A percentile compares a stretch with the other conserved stretches of the same genome.
These are phyloP conservation scores for Gymnopilus junonius DNA, from an alignment of 768 basidiomycete species.

Conservation along the genomic window DNA sequence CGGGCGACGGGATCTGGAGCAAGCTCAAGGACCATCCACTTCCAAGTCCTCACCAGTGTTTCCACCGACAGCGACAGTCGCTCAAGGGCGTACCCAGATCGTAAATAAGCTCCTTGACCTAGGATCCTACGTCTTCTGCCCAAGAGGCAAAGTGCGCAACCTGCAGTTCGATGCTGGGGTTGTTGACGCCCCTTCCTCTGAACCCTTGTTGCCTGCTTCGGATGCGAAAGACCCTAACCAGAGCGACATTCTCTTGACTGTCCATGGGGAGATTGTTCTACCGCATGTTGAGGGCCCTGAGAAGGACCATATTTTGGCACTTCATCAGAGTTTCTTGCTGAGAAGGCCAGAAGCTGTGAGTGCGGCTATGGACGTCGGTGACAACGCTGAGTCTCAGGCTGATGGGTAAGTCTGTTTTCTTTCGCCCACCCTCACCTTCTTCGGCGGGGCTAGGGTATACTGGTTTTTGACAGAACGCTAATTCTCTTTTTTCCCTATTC, in stretches of 20 bases:
- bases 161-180: slow-evolving; percentile 29
- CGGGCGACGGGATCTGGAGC: slow-evolving; percentile 20
- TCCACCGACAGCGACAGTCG: slow-evolving; percentile 6
- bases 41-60: background rate
- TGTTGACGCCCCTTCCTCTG: background rate
- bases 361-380: slow-evolving; percentile 11
- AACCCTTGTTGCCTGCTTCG: background rate
- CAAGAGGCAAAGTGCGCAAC: slow-evolving; percentile 14
- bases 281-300: slow-evolving; percentile 9
- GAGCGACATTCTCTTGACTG: slow-evolving; percentile 26
- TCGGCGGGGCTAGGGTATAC: background rate
- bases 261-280: slow-evolving; percentile 29
- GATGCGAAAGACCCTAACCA: slow-evolving; percentile 6
- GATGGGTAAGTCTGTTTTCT: slow-evolving; percentile 16
- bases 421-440: background rate
- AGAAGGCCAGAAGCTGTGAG: slow-evolving; percentile 9
- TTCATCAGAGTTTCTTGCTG: slow-evolving; percentile 36
- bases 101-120: slow-evolving; percentile 12
- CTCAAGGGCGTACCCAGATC: slow-evolving; percentile 21
- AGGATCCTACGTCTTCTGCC: slow-evolving; percentile 28
- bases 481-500: background rate
- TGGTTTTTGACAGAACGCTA: background rate
- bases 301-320: slow-evolving; percentile 21
- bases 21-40: background rate
- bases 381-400: background rate